Evolutionary conservation across 2,329 filamentous ascomycete genomes (phyloP).

Genomic region (Phialophora macrospora): DNA sequence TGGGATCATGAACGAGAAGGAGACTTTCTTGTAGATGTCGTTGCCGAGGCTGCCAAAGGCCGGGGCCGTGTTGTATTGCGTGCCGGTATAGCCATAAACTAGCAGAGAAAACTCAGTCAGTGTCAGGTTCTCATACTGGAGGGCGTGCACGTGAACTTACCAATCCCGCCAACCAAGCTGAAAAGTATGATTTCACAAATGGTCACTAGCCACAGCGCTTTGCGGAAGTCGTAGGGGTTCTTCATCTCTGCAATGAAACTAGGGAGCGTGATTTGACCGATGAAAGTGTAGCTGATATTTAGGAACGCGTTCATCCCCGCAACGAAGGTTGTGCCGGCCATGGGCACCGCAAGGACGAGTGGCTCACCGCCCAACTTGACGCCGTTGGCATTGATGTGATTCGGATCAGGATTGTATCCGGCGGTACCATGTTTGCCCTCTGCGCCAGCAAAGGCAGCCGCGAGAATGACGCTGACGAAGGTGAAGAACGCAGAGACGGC

Average conservation of each 20-base stretch:
- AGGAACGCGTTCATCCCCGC: constrained; percentile 84
- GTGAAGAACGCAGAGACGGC: constrained; percentile 84
- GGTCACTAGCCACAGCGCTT: constrained; percentile 88
- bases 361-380: constrained; percentile 61
- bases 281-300: constrained; percentile 96
- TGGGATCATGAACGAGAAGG: constrained; percentile 94
- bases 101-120: neutral
- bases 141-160: constrained; percentile 18
- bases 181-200: constrained; percentile 87
- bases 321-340: constrained; percentile 76
- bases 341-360: constrained; percentile 70
- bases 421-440: constrained; percentile 70
- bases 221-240: constrained; percentile 80
- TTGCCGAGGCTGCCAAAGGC: constrained; percentile 84
- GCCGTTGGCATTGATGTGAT: constrained; percentile 43
- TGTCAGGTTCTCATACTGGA: too few species aligned
- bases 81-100: constrained; percentile 70
- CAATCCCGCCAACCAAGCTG: constrained; percentile 76
- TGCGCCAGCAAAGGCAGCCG: constrained; percentile 78
- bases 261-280: constrained; percentile 90
- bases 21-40: constrained; percentile 78
- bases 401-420: constrained; percentile 61
- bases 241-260: constrained; percentile 97
- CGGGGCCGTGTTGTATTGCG: constrained; percentile 83
- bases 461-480: constrained; percentile 83